Percentiles rank a stretch among this genome's conserved stretches.
Conservation (phyloP, 129 eudicot species). For the Solidago caesia region DNA sequence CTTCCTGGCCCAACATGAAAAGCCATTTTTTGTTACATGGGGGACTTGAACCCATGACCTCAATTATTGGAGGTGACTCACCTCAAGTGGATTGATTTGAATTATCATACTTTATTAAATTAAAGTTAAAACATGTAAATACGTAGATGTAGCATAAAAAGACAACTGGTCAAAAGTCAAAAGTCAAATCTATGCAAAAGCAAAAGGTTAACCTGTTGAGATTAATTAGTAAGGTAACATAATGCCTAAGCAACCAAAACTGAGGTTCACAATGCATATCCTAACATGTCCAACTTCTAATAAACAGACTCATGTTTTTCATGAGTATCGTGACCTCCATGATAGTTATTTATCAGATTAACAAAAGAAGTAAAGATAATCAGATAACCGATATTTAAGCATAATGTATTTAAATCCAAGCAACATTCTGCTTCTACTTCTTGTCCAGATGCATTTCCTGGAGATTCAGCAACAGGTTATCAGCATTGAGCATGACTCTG, state of each 20-base stretch:
- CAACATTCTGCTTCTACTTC: conserved; percentile 12
- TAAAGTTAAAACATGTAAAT: too few species aligned
- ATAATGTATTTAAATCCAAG: neutral
- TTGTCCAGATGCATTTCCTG: conserved; percentile 38
- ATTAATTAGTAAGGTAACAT: neutral
- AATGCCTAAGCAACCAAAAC: neutral
- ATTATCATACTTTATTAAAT: too few species aligned
- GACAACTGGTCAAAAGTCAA: neutral
- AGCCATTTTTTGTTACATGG: too few species aligned
- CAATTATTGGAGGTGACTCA: too few species aligned
- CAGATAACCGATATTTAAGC: neutral
- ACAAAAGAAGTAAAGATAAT: neutral
- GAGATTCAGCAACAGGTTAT: conserved; percentile 56
- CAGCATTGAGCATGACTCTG: conserved; percentile 47
- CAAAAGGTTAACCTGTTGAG: too few species aligned
- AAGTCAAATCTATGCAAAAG: too few species aligned
- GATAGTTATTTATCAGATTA: neutral
- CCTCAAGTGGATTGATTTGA: too few species aligned
- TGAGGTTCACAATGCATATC: neutral
- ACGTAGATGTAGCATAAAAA: too few species aligned
- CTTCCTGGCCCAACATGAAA: too few species aligned
- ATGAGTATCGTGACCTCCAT: neutral
- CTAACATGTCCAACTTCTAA: neutral
- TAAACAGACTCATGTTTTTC: neutral
- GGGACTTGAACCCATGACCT: too few species aligned